Conservation (phyloP, 1,139 yeast species). For the Sugiyamaella castrensis region DNA sequence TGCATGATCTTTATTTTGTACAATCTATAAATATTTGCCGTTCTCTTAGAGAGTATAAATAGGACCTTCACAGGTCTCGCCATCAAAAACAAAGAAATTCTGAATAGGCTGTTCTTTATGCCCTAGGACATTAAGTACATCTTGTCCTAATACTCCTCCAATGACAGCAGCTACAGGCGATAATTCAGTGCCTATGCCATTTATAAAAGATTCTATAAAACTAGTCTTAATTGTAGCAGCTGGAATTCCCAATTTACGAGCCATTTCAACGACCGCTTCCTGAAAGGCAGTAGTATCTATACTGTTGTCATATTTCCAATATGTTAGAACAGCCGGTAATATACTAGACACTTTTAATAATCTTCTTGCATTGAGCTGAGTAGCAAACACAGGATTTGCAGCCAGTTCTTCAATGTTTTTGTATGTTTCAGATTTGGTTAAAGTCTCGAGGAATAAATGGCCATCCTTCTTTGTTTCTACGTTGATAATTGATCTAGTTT, state of each 20-base stretch:
- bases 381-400: constrained; percentile 36
- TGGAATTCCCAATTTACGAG: constrained; percentile 45
- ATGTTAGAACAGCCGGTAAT: constrained; percentile 60
- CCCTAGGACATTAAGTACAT: constrained; percentile 78
- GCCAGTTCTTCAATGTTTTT: constrained; percentile 42
- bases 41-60: constrained; percentile 50
- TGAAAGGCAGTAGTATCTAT: constrained; percentile 19
- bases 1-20: not conserved
- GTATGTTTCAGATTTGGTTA: constrained; percentile 57
- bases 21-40: not conserved
- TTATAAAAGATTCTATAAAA: constrained; percentile 25
- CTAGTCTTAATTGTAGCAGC: constrained; percentile 36
- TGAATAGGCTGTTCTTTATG: constrained; percentile 78
- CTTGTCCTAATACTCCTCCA: constrained; percentile 91
- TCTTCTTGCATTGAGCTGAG: constrained; percentile 49
- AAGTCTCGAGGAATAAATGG: constrained; percentile 45
- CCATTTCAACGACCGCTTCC: constrained; percentile 36
- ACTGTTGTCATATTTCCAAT: constrained; percentile 35
- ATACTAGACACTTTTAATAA: constrained; percentile 56
- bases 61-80: constrained; percentile 69
- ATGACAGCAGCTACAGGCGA: constrained; percentile 84
- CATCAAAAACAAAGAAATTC: constrained; percentile 76
- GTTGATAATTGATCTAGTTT: constrained; percentile 50
- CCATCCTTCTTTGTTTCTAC: constrained; percentile 46
- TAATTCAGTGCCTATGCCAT: constrained; percentile 57